phyloP scores from a whole-genome alignment of 768 basidiomycete species.

The Mycena sanguinolenta region DNA sequence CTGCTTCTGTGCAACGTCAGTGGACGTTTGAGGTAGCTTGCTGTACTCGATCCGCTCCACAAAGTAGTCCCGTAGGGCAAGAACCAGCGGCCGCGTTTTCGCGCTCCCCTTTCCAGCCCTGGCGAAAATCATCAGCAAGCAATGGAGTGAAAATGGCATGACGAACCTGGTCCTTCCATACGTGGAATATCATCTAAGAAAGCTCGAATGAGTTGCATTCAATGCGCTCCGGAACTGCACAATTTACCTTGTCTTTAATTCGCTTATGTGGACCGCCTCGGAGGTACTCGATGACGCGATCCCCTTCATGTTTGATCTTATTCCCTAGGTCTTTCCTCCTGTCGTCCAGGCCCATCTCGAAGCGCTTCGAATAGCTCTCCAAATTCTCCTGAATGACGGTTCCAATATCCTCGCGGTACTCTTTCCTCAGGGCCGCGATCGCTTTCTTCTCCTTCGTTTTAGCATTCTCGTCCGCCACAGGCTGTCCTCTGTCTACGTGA shows the following conservation, averaged over 20 bases:
- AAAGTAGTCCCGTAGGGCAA: slow-evolving; percentile 26
- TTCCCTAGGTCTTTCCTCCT: slow-evolving; percentile 39
- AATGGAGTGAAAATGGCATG: not conserved
- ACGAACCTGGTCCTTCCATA: slow-evolving; percentile 35
- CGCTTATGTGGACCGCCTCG: slow-evolving; percentile 41
- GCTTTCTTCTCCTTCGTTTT: slow-evolving; percentile 13
- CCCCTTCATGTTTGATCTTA: slow-evolving; percentile 30
- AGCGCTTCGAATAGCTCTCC: slow-evolving; percentile 23
- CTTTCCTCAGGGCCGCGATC: slow-evolving; percentile 33
- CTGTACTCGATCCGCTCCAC: slow-evolving; percentile 24
- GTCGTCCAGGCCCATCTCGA: slow-evolving; percentile 39
- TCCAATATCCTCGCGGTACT: slow-evolving; percentile 33
- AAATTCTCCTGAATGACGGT: slow-evolving; percentile 5
- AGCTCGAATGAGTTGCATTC: not conserved
- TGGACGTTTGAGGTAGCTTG: slow-evolving; percentile 17
- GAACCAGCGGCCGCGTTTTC: slow-evolving; percentile 14
- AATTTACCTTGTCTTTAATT: slow-evolving; percentile 40
- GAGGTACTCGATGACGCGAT: slow-evolving; percentile 38
- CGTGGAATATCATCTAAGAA: slow-evolving; percentile 36
- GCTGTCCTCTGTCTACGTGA: not conserved
- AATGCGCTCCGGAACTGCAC: not conserved
- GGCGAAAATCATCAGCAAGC: not conserved
- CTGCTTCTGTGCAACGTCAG: slow-evolving; percentile 1
- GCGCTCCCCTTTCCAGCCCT: slow-evolving; percentile 30
- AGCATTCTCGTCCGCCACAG: not conserved